Conservation (phyloP, 306 rosid species). For the Geum urbanum region DNA sequence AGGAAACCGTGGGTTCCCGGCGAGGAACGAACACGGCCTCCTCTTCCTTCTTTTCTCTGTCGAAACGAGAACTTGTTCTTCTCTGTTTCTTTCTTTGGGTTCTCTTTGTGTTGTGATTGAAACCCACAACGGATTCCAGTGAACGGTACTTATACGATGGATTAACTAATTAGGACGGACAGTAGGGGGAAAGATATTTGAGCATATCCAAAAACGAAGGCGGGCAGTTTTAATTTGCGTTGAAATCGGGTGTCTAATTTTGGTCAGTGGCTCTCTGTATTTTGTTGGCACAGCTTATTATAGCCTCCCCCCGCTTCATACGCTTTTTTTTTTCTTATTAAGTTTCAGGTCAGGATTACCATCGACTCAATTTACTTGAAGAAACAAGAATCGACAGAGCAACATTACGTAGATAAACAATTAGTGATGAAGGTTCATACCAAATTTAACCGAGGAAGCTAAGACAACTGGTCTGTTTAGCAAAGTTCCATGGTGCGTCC, state of each 20-base stretch:
- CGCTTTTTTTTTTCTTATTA: background rate
- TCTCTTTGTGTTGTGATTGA: background rate
- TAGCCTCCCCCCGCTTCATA: conserved; percentile 5
- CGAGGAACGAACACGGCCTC: conserved; percentile 24
- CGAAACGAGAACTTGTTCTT: background rate
- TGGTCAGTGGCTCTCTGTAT: background rate
- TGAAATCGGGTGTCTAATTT: conserved; percentile 5
- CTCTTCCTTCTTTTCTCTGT: background rate
- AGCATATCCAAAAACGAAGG: background rate
- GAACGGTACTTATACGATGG: conserved; percentile 5
- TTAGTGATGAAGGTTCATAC: background rate
- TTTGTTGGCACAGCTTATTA: conserved; percentile 4
- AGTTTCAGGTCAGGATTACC: conserved; percentile 1
- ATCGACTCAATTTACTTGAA: background rate
- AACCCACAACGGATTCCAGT: background rate
- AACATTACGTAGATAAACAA: background rate
- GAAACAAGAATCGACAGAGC: background rate
- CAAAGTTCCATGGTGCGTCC: too few relatives aligned
- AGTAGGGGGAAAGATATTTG: too few relatives aligned
- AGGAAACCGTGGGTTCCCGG: conserved; percentile 21
- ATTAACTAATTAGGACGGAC: background rate
- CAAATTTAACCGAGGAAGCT: too few relatives aligned
- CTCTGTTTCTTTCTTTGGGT: background rate
- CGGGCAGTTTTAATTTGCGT: background rate
- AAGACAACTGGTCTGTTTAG: too few relatives aligned